A percentile compares a stretch with the other conserved stretches of the same genome.
These are phyloP conservation scores for Alternaria gansuensis DNA, from an alignment of 2,329 filamentous ascomycete genomes.

Conservation along the genomic window DNA sequence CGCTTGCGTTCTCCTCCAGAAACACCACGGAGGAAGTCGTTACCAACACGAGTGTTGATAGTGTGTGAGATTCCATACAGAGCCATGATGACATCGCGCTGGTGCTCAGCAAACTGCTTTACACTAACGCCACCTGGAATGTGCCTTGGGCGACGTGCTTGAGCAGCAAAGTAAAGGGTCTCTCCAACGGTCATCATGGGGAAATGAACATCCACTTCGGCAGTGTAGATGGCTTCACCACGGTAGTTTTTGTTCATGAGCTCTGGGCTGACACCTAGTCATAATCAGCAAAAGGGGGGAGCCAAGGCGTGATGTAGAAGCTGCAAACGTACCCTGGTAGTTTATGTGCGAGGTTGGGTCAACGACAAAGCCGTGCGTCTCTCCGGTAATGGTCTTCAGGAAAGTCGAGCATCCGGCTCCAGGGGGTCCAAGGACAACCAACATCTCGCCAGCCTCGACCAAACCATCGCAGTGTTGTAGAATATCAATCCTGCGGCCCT, in stretches of 20 bases:
- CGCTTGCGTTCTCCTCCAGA: slow-evolving; percentile 81
- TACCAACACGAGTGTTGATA: slow-evolving; percentile 75
- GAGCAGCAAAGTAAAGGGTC: slow-evolving; percentile 79
- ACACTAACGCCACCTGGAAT: slow-evolving; percentile 67
- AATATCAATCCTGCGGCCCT: slow-evolving; percentile 66
- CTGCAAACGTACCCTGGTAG: slow-evolving; percentile 66
- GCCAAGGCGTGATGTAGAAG: neutral
- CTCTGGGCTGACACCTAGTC: slow-evolving; percentile 68
- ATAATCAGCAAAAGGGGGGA: slow-evolving; percentile 18
- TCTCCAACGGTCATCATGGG: slow-evolving; percentile 79
- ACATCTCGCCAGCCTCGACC: slow-evolving; percentile 75
- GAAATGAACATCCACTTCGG: slow-evolving; percentile 84
- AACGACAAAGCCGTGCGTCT: slow-evolving; percentile 80
- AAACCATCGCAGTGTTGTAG: slow-evolving; percentile 73
- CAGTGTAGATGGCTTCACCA: slow-evolving; percentile 87
- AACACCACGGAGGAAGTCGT: slow-evolving; percentile 78
- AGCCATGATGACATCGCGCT: slow-evolving; percentile 66
- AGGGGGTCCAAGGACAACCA: slow-evolving; percentile 77
- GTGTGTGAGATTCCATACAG: slow-evolving; percentile 79
- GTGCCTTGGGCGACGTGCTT: slow-evolving; percentile 70
- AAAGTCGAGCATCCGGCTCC: slow-evolving; percentile 79
- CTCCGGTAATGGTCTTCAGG: slow-evolving; percentile 83
- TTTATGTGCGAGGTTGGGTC: slow-evolving; percentile 78
- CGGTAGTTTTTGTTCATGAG: slow-evolving; percentile 81
- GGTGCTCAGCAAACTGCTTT: slow-evolving; percentile 66